Base-by-base conservation (phyloP, 2,329 filamentous ascomycete genomes). In the Fusarium verrucosum region DNA sequence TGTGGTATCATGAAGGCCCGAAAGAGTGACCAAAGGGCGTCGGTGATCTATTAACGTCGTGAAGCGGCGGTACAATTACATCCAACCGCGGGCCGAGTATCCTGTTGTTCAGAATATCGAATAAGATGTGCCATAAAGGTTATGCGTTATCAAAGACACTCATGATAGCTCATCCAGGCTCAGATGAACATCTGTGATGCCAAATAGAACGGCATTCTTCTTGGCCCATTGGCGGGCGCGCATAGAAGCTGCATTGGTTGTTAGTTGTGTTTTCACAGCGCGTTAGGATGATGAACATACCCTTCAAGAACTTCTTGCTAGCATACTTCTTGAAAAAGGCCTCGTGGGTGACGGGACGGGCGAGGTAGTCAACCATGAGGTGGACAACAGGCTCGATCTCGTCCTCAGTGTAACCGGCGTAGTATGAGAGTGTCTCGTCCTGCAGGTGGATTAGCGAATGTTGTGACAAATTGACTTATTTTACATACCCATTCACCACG, bases 291-390 rank as follows among this genome's bases (percentile, higher is more conserved):
- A 25, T 20, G 55, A n/a, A 71, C 85, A 80, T 88, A 97, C 94
- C 94, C 83, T 99, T 99, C 72, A 98, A 82, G 81, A 98, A 99
- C 81, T 97, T 97, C 85, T 98, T 99, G 87, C 92, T 96, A 54
- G 95, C 95, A 77, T 99, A 99, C 80, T 99, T 99, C 87, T 96
- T 97, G 85, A 97, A 98, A 84, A 99, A 97, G 33, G 95, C 96
- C 77, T 98, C 94, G 74, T 99, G 95, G 38, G 89, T 87, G 50
- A 97, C 91, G 23, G 94, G 95, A 13, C 92, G 89, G 58, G 91
- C 91, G 35, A 99, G 89, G 76, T 99, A 99, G 78, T 99, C 94
- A 62, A 99, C 88, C 94, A 99, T 97, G 61, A 98, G 85, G 72
- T 90, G 86, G 74, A 97, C 92, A 36, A 98, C 92, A 11, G 94